Conservation (phyloP, 257 asterid species). For the Agastache rugosa region DNA sequence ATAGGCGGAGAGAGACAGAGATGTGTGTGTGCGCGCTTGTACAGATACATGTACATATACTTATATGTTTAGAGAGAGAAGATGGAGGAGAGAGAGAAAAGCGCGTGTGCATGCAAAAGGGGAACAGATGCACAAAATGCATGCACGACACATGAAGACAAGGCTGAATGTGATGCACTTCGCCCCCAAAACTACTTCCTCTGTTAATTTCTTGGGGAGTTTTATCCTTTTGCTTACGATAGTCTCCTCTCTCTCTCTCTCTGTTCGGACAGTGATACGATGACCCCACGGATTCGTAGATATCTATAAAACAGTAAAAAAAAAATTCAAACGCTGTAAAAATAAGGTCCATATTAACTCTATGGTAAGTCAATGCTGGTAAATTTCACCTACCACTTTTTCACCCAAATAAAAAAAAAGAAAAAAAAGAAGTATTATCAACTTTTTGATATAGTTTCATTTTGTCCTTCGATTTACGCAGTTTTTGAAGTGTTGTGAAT, state of each 20-base stretch:
- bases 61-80: slow-evolving; percentile 32
- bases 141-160: slow-evolving; percentile 89
- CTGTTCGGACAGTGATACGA: slow-evolving; percentile 28
- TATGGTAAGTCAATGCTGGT: slow-evolving; percentile 18
- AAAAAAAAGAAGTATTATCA: not conserved
- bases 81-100: slow-evolving; percentile 44
- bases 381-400: slow-evolving; percentile 9
- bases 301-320: too few species aligned
- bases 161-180: slow-evolving; percentile 2
- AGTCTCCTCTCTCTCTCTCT: not conserved
- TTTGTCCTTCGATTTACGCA: not conserved
- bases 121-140: slow-evolving; percentile 72
- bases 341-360: not conserved
- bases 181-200: slow-evolving; percentile 22
- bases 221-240: not conserved
- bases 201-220: slow-evolving; percentile 13
- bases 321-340: too few species aligned
- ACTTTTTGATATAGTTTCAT: not conserved
- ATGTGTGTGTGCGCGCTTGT: slow-evolving; percentile 14
- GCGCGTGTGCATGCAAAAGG: slow-evolving; percentile 72
- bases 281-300: slow-evolving; percentile 31
- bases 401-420: not conserved
- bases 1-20: slow-evolving; percentile 25
- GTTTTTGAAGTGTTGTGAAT: too few species aligned
- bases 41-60: slow-evolving; percentile 37